Percentiles rank a stretch among this genome's conserved stretches.
phyloP scores from a whole-genome alignment of 179 eudicot species.

The Spergularia azorica region DNA sequence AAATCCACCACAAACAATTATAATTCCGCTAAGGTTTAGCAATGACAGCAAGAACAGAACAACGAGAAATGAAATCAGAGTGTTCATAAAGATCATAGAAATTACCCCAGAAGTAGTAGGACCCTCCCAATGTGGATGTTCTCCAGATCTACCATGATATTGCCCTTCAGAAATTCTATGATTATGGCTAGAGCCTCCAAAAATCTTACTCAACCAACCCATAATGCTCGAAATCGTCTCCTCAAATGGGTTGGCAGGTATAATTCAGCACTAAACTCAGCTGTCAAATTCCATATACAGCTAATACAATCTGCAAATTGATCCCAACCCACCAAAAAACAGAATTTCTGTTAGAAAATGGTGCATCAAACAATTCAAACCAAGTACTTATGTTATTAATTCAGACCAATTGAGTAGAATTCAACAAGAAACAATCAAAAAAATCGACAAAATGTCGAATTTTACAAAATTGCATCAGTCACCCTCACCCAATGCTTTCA shows the following conservation, averaged over 20 bases:
- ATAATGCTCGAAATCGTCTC: slow-evolving; percentile 32
- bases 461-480: not conserved
- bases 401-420: not conserved
- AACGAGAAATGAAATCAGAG: slow-evolving; percentile 3
- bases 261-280: slow-evolving; percentile 28
- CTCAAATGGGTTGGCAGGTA: slow-evolving; percentile 29
- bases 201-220: slow-evolving; percentile 84
- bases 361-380: not conserved
- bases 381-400: not conserved
- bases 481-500: not conserved
- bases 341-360: not conserved
- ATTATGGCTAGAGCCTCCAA: slow-evolving; percentile 65
- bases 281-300: slow-evolving; percentile 20
- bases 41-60: not conserved
- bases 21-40: not conserved
- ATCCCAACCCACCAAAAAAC: not conserved
- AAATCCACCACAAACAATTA: not conserved
- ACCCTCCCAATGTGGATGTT: slow-evolving; percentile 59
- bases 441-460: too few relatives aligned
- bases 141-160: slow-evolving; percentile 65
- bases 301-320: slow-evolving; percentile 20
- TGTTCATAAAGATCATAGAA: slow-evolving; percentile 2
- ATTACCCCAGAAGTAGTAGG: slow-evolving; percentile 56
- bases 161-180: slow-evolving; percentile 64
- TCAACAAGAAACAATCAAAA: not conserved